These are phyloP conservation scores for Apium graveolens DNA, from an alignment of 129 eudicot genomes.

Conservation along the genomic window DNA sequence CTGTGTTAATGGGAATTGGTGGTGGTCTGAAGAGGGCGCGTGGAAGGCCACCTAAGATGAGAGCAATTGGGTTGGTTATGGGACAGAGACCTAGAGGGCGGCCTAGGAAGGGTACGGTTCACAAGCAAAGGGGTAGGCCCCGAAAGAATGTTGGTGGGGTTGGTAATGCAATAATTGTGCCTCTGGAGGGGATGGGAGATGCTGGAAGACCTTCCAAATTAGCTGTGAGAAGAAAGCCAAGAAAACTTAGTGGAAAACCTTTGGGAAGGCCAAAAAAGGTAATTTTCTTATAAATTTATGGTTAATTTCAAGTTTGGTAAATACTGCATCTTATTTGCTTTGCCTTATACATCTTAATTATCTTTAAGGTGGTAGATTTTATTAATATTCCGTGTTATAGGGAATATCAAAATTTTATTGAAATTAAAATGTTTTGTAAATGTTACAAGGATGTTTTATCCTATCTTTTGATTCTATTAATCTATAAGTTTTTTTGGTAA, in stretches of 20 bases:
- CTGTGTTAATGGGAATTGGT: not conserved
- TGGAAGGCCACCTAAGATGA: constrained; percentile 38
- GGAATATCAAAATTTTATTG: not conserved
- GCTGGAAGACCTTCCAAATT: constrained; percentile 13
- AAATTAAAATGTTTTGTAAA: not conserved
- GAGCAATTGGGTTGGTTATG: constrained; percentile 8
- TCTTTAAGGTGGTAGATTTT: not conserved
- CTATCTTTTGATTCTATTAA: too few species aligned
- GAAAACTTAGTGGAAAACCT: constrained; percentile 46
- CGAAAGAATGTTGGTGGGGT: not conserved
- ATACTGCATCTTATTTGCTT: not conserved
- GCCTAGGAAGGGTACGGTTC: constrained; percentile 36
- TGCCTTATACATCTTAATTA: not conserved
- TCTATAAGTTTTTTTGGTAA: not conserved
- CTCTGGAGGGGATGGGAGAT: constrained; percentile 4
- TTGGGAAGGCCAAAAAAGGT: constrained; percentile 74
- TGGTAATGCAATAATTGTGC: not conserved
- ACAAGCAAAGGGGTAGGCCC: not conserved
- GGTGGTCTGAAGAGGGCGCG: constrained; percentile 35
- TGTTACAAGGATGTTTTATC: too few species aligned
- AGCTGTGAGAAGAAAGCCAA: constrained; percentile 18
- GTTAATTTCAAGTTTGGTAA: not conserved
- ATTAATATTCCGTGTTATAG: not conserved
- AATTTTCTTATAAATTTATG: constrained; percentile 2
- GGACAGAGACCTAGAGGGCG: constrained; percentile 51